Percentiles rank a stretch among this genome's conserved stretches.
phyloP scores from a whole-genome alignment of 805 yeast genomes.

The Cyberlindnera euphorbiiphila region DNA sequence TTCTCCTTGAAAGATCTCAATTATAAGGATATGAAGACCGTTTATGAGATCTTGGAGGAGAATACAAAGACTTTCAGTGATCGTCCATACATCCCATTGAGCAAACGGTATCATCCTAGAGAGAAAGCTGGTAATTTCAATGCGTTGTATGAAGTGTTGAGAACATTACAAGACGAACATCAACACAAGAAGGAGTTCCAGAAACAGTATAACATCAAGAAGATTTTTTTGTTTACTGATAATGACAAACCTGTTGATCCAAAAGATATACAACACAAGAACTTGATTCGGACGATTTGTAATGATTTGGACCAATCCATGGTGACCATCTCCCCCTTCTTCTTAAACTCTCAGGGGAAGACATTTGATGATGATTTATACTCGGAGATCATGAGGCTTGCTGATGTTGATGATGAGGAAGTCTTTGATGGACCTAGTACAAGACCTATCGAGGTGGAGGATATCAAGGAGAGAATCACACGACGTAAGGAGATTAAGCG shows the following conservation, averaged over 20 bases:
- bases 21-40: slow-evolving; percentile 50
- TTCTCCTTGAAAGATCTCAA: slow-evolving; percentile 54
- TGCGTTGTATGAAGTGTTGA: slow-evolving; percentile 43
- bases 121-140: slow-evolving; percentile 22
- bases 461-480: slow-evolving; percentile 45
- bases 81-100: slow-evolving; percentile 24
- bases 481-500: slow-evolving; percentile 61
- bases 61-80: slow-evolving; percentile 20
- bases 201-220: slow-evolving; percentile 47
- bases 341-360: slow-evolving; percentile 38
- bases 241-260: slow-evolving; percentile 62
- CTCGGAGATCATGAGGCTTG: slow-evolving; percentile 45
- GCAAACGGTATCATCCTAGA: slow-evolving; percentile 29
- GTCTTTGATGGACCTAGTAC: slow-evolving; percentile 38
- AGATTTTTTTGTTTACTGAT: slow-evolving; percentile 70
- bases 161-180: slow-evolving; percentile 53
- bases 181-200: slow-evolving; percentile 36
- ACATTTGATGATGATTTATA: slow-evolving; percentile 48
- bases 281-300: slow-evolving; percentile 50
- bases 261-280: slow-evolving; percentile 36
- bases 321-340: slow-evolving; percentile 60
- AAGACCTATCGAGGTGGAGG: slow-evolving; percentile 38
- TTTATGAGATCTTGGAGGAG: slow-evolving; percentile 51
- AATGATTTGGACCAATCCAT: slow-evolving; percentile 54
- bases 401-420: slow-evolving; percentile 17